Percentiles rank a stretch among this genome's conserved stretches.
Evolutionary conservation across 768 basidiomycete species (phyloP).

Genomic region (Lentinula detonsa): DNA sequence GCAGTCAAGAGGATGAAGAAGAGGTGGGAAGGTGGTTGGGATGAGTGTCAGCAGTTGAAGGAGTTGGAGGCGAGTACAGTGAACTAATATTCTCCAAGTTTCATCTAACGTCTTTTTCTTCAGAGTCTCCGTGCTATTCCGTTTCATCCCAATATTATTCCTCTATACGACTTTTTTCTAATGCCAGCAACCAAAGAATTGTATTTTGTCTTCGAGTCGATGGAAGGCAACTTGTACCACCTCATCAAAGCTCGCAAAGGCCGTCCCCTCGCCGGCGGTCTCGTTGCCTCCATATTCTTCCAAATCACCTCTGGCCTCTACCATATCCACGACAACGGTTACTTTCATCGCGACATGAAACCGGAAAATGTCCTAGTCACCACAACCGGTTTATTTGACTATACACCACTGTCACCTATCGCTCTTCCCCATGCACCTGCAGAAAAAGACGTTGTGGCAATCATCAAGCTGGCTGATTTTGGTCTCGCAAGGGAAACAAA

Average conservation of each 20-base stretch:
- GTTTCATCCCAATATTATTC: constrained; percentile 95
- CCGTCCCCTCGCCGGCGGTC: constrained; percentile 91
- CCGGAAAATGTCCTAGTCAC: constrained; percentile 99
- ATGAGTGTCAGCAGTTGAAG: constrained; percentile 91
- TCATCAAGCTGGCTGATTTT: constrained; percentile 98
- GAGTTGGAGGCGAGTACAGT: constrained; percentile 77
- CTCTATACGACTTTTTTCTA: constrained; percentile 98
- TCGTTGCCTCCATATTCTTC: constrained; percentile 90
- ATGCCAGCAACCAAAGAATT: constrained; percentile 94
- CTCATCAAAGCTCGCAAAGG: constrained; percentile 97
- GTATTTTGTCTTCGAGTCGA: constrained; percentile 99
- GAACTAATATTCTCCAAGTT: constrained; percentile 7
- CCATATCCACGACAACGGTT: constrained; percentile 89
- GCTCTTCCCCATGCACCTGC: constrained; percentile 57
- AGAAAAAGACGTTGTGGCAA: constrained; percentile 92
- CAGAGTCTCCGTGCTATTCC: constrained; percentile 94
- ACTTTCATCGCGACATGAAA: constrained; percentile 99
- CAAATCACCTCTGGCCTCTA: constrained; percentile 88
- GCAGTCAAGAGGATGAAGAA: constrained; percentile 99
- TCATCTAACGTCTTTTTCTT: constrained; percentile 10
- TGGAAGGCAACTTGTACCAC: constrained; percentile 99
- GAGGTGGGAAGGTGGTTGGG: constrained; percentile 97
- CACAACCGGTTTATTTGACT: constrained; percentile 92
- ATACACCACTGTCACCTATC: constrained; percentile 71
- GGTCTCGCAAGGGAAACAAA: constrained; percentile 89